phyloP scores from a whole-genome alignment of 805 yeast genomes.

The Zygosaccharomyces bailii region DNA sequence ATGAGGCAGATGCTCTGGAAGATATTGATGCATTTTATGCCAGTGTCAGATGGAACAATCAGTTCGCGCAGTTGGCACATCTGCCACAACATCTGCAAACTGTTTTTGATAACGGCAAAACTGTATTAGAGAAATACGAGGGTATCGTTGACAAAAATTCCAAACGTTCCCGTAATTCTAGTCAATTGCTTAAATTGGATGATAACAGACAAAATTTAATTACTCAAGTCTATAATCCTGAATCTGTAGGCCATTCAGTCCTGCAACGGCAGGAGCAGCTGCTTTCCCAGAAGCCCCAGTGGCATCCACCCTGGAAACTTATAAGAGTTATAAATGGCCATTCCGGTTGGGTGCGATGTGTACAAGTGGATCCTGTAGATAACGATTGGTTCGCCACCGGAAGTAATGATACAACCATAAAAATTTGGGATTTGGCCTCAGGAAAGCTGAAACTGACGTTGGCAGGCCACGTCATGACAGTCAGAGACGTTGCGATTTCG shows the following conservation, averaged over 20 bases:
- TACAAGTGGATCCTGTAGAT: conserved; percentile 72
- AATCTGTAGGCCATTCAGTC: conserved; percentile 17
- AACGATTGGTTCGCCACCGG: conserved; percentile 93
- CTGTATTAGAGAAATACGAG: conserved; percentile 18
- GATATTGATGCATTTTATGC: conserved; percentile 31
- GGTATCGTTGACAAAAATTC: not conserved
- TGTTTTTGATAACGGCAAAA: conserved; percentile 24
- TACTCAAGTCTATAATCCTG: conserved; percentile 9
- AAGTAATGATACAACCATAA: conserved; percentile 81
- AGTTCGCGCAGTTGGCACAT: conserved; percentile 24
- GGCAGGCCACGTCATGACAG: conserved; percentile 89
- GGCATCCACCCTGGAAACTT: conserved; percentile 70
- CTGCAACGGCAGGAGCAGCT: conserved; percentile 25
- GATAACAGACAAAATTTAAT: conserved; percentile 7
- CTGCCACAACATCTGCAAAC: conserved; percentile 34
- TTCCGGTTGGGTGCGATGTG: conserved; percentile 86
- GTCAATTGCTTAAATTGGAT: conserved; percentile 10
- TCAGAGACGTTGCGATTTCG: conserved; percentile 71
- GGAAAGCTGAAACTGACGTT: conserved; percentile 68
- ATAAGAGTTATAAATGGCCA: conserved; percentile 81
- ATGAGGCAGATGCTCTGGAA: conserved; percentile 9
- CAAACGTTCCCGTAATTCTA: not conserved
- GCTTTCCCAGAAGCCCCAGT: conserved; percentile 30
- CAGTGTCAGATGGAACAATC: conserved; percentile 30
- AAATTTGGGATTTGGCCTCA: conserved; percentile 83